Conservation (phyloP, 192 early-diverging fungal genomes). For the Coemansia sp. region DNA sequence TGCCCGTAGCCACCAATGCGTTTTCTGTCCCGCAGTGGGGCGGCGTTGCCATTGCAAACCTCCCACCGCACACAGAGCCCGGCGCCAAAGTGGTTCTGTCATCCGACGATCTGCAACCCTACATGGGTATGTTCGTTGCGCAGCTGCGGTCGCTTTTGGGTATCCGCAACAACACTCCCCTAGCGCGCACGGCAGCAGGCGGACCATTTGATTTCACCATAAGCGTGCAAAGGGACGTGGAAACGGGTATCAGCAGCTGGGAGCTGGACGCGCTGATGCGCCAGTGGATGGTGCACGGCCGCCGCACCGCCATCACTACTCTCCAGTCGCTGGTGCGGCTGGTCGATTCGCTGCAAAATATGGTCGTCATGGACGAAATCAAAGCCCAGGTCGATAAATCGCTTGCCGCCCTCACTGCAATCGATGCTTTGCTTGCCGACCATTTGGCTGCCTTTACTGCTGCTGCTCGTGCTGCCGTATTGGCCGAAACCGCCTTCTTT, state of each 20-base stretch:
- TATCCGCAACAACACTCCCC: slow-evolving; percentile 59
- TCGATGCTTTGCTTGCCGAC: slow-evolving; percentile 26
- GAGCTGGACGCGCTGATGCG: slow-evolving; percentile 81
- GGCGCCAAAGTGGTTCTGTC: slow-evolving; percentile 30
- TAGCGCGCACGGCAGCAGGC: not conserved
- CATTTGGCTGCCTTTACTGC: slow-evolving; percentile 58
- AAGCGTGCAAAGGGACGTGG: slow-evolving; percentile 44
- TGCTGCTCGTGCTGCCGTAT: slow-evolving; percentile 65
- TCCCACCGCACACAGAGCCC: slow-evolving; percentile 7
- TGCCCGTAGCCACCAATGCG: slow-evolving; percentile 60
- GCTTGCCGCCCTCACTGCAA: slow-evolving; percentile 34
- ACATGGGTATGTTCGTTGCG: slow-evolving; percentile 79
- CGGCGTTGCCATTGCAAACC: slow-evolving; percentile 75
- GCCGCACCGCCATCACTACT: slow-evolving; percentile 73
- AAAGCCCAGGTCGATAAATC: slow-evolving; percentile 64
- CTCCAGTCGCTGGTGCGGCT: slow-evolving; percentile 80
- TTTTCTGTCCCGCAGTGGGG: slow-evolving; percentile 97
- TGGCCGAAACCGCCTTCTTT: slow-evolving; percentile 92
- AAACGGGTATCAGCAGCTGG: slow-evolving; percentile 75
- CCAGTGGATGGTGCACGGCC: slow-evolving; percentile 69
- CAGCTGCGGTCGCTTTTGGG: slow-evolving; percentile 88
- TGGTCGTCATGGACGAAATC: slow-evolving; percentile 93
- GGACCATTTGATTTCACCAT: slow-evolving; percentile 7
- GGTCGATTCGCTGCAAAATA: slow-evolving; percentile 79
- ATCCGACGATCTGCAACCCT: slow-evolving; percentile 61